Percentiles rank a stretch among this genome's conserved stretches.
Evolutionary conservation across 2,329 filamentous ascomycete species (phyloP).

Genomic region (Neofusicoccum parvum): DNA sequence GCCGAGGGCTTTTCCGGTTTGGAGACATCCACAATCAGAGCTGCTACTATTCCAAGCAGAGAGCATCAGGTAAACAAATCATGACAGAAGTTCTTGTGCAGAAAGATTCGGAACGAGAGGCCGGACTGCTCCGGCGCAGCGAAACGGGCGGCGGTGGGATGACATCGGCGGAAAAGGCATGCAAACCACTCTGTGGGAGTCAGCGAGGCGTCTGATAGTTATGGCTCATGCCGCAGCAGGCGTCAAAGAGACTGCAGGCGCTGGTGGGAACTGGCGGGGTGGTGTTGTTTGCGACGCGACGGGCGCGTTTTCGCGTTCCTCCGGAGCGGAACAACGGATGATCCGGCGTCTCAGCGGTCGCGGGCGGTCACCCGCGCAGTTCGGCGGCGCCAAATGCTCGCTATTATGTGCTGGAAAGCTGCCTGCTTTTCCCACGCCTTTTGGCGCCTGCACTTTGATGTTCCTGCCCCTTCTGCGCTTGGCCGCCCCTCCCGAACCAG

Average conservation of each 20-base stretch:
- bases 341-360: not conserved
- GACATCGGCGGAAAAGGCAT: not conserved
- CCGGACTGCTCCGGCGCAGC: not conserved
- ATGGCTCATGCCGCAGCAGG: no score
- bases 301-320: constrained; percentile 13
- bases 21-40: no score
- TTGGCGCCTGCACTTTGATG: constrained; percentile 13
- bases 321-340: not conserved
- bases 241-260: not conserved
- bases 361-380: constrained; percentile 12
- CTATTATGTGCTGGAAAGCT: constrained; percentile 18
- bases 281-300: not conserved
- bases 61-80: no score
- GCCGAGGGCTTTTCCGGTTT: no score
- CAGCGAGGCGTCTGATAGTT: not conserved
- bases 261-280: not conserved
- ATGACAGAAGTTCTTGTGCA: not conserved
- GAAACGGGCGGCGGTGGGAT: not conserved
- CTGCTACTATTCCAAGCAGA: no score
- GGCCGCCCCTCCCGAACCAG: constrained; percentile 14
- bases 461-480: constrained; percentile 15
- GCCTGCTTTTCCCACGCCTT: constrained; percentile 17
- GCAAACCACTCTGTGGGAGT: not conserved
- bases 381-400: not conserved
- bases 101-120: not conserved